These are phyloP conservation scores for Backusella tarrabulga DNA, from an alignment of 192 early-diverging fungal species.

Conservation along the genomic window DNA sequence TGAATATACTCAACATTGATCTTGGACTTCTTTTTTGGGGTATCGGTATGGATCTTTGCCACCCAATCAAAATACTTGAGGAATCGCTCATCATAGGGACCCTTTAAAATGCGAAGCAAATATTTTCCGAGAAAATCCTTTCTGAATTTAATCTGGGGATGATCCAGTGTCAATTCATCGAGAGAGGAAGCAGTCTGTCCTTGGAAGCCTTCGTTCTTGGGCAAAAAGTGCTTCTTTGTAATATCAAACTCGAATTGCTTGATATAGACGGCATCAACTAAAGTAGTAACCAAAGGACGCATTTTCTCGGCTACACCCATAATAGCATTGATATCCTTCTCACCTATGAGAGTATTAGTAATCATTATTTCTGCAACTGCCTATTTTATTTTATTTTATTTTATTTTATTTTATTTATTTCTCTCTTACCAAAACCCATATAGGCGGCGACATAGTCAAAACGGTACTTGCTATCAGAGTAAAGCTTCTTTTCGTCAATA, in stretches of 20 bases:
- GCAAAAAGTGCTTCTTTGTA: conserved; percentile 69
- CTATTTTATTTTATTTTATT: too few species aligned
- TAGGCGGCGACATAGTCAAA: conserved; percentile 74
- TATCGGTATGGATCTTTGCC: conserved; percentile 76
- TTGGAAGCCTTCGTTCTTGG: conserved; percentile 63
- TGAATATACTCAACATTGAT: conserved; percentile 87
- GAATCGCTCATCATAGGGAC: conserved; percentile 49
- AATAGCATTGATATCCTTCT: conserved; percentile 69
- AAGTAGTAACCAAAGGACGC: conserved; percentile 66
- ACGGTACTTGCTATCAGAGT: conserved; percentile 73
- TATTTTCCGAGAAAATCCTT: conserved; percentile 73
- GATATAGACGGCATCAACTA: conserved; percentile 76
- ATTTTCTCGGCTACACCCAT: conserved; percentile 59
- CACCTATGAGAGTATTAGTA: conserved; percentile 31
- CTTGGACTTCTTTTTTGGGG: conserved; percentile 64
- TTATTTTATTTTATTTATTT: conserved; percentile 9
- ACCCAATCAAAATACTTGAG: conserved; percentile 81
- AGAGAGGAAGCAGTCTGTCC: conserved; percentile 35
- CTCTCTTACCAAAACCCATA: conserved; percentile 57
- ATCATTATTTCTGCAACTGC: conserved; percentile 20
- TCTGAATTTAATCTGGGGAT: conserved; percentile 75
- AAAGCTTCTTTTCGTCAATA: conserved; percentile 67
- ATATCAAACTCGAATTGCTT: conserved; percentile 71
- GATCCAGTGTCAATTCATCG: conserved; percentile 47
- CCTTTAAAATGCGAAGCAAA: conserved; percentile 57